Evolutionary conservation across 176 grass and related monocot species (phyloP).

Genomic region (Chrysopogon serrulatus): DNA sequence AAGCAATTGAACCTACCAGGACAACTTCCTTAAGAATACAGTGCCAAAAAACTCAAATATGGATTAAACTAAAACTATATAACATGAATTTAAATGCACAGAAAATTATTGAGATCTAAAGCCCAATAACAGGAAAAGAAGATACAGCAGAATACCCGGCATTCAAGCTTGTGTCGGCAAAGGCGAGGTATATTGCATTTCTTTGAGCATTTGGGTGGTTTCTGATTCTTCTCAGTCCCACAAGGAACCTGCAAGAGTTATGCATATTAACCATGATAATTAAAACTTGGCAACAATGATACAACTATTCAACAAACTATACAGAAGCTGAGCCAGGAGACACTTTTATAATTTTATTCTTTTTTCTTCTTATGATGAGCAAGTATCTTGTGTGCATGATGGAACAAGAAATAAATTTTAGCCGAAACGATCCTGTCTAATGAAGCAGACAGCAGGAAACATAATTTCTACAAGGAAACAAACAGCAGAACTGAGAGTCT

Average conservation of each 20-base stretch:
- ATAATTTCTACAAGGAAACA: neutral
- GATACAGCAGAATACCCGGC: slow-evolving; percentile 43
- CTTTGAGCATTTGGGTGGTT: slow-evolving; percentile 89
- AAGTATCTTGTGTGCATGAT: neutral
- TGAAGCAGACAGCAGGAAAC: neutral
- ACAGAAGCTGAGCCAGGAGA: neutral
- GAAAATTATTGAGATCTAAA: neutral
- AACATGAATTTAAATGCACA: neutral
- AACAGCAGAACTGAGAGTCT: slow-evolving; percentile 37
- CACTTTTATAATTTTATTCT: neutral
- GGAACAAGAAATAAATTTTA: neutral
- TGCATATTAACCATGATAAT: slow-evolving; percentile 7
- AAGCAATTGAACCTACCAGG: slow-evolving; percentile 19
- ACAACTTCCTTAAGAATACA: neutral
- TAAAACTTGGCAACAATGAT: neutral
- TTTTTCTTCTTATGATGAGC: neutral
- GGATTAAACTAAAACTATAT: neutral
- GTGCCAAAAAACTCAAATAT: neutral
- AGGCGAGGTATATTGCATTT: slow-evolving; percentile 71
- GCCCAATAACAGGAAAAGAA: neutral
- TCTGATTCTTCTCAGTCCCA: slow-evolving; percentile 94
- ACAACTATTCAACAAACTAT: neutral
- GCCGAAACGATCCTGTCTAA: neutral
- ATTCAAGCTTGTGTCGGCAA: slow-evolving; percentile 82
- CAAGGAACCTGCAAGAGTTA: slow-evolving; percentile 77